Base-by-base conservation (phyloP, 176 grass and related monocot species). In the Carex kokanica region DNA sequence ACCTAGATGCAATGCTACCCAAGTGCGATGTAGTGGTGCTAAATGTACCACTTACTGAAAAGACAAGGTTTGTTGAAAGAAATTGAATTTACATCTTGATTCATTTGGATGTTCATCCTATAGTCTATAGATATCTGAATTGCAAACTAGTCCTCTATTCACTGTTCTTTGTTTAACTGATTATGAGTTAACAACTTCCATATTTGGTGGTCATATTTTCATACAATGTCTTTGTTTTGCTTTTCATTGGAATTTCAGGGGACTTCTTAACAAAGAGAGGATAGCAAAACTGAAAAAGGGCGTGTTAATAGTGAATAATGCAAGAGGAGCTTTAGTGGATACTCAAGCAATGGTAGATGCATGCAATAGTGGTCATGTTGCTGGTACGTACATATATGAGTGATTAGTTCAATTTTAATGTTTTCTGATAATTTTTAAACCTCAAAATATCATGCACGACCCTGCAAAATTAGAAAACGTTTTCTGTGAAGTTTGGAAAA, bases 271-370 rank as follows among this genome's bases (percentile, higher is more conserved):
- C 82, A 94, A 94, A 86, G 90, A 98, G 38, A 98, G 69, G 84
- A 98, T 98, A 40, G 88, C 85, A 41, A 98, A 94, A 80, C 80
- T 98, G 95, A 98, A 98, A 84, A 98, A 94, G 85, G 95, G 95
- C 61, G 92, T 94, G 27, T 83, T 98, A 43, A 34, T 98, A 1
- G 92, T 98, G 21, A 98, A 98, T 84, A 98, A 98, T 60, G 92
- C 95, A 73, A 89, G 92, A 56, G 95, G 92, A 23, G 95, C 92
- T 64, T 89, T 98, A 86, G 94, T 98, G 82, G 92, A 98, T 79
- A 88, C 92, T 66, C 92, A 98, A 73, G 95, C 95, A 31, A 89
- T 98, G 82, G 92, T 80, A 45, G 95, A 94, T 16, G 95, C 95
- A 49, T 94, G 92, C 55, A 87, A 88, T 20, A 94, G 90, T 86